phyloP scores from a whole-genome alignment of 1,284 basidiomycete species.

The Veloboletus limbatus region DNA sequence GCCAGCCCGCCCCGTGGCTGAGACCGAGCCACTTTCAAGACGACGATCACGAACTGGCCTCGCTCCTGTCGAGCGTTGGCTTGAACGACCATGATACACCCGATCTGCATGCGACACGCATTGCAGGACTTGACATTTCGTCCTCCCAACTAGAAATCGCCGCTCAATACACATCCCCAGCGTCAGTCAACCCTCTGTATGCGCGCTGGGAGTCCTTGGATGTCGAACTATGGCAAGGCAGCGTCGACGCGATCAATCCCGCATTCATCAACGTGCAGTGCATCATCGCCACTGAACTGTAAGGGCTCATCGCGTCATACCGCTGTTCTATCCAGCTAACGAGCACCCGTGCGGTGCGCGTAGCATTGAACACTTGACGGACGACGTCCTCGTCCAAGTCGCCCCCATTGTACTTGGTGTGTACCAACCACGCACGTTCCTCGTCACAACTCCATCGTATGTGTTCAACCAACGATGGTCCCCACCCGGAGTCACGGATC shows the following conservation, averaged over 20 bases:
- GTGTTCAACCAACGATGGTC: slow-evolving; percentile 88
- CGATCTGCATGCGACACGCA: slow-evolving; percentile 54
- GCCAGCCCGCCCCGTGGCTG: slow-evolving; percentile 70
- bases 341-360: neutral
- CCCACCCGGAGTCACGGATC: slow-evolving; percentile 47
- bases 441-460: slow-evolving; percentile 90
- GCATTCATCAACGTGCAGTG: slow-evolving; percentile 77
- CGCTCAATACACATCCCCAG: slow-evolving; percentile 41
- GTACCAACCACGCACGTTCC: slow-evolving; percentile 76
- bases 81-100: slow-evolving; percentile 44
- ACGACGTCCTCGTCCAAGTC: slow-evolving; percentile 69
- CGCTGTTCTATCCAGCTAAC: slow-evolving; percentile 5
- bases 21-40: slow-evolving; percentile 31
- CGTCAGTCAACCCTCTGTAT: slow-evolving; percentile 32
- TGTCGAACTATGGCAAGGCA: slow-evolving; percentile 80
- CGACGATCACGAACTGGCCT: slow-evolving; percentile 18
- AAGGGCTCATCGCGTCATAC: slow-evolving; percentile 32
- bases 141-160: slow-evolving; percentile 51
- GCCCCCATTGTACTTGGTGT: slow-evolving; percentile 78
- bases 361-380: slow-evolving; percentile 88
- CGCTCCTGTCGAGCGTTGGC: slow-evolving; percentile 30
- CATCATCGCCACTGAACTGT: slow-evolving; percentile 87
- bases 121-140: slow-evolving; percentile 72
- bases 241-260: slow-evolving; percentile 73
- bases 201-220: slow-evolving; percentile 74